phyloP scores from a whole-genome alignment of 179 eudicot species.

The Dionaea muscipula region DNA sequence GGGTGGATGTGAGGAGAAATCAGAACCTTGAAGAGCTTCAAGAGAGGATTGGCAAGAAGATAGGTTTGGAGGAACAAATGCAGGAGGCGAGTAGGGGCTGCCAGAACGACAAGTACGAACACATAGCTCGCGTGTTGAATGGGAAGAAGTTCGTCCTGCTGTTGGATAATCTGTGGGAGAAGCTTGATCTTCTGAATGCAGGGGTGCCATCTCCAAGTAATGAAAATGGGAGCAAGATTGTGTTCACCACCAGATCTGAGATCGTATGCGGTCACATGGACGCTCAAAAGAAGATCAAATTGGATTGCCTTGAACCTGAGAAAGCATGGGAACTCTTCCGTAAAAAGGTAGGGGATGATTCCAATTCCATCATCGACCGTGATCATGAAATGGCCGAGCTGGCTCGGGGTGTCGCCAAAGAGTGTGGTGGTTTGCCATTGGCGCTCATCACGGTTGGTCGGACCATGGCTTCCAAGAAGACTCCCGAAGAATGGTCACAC shows the following conservation, averaged over 20 bases:
- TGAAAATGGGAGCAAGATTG: constrained; percentile 15
- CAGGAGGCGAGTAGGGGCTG: background rate
- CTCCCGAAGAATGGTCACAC: constrained; percentile 13
- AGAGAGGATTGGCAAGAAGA: constrained; percentile 13
- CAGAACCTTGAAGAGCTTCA: constrained; percentile 15
- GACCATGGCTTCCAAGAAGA: constrained; percentile 15
- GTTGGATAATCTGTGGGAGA: constrained; percentile 24
- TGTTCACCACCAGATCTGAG: constrained; percentile 17
- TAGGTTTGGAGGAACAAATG: constrained; percentile 15
- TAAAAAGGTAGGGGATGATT: constrained; percentile 12
- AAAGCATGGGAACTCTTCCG: constrained; percentile 15
- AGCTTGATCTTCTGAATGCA: constrained; percentile 12
- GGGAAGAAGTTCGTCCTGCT: constrained; percentile 21
- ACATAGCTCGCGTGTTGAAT: constrained; percentile 13
- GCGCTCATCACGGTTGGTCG: constrained; percentile 17
- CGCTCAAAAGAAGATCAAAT: constrained; percentile 18
- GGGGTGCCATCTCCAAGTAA: constrained; percentile 17
- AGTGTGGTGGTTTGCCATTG: constrained; percentile 21
- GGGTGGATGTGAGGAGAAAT: constrained; percentile 16
- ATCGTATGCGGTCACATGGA: constrained; percentile 21
- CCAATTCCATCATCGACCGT: constrained; percentile 10
- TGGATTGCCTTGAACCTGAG: constrained; percentile 11
- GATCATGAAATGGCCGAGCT: constrained; percentile 14
- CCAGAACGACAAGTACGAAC: constrained; percentile 11
- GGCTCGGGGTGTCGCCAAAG: constrained; percentile 10